Evolutionary conservation across 805 yeast species (phyloP).

Genomic region (Lachancea lanzarotensis): DNA sequence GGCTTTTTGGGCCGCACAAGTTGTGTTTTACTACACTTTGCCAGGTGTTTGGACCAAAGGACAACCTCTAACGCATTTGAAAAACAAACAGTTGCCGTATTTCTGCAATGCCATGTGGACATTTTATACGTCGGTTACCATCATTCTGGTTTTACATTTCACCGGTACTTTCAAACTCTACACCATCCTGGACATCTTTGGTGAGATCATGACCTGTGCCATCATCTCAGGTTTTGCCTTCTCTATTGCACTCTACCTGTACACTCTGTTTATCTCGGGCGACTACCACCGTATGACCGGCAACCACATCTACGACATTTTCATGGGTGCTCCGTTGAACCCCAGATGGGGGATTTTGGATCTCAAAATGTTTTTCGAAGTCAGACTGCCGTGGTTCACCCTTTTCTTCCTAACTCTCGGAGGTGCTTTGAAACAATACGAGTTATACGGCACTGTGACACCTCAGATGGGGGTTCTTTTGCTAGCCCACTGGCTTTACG

Average conservation of each 20-base stretch:
- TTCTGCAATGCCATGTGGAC: constrained; percentile 89
- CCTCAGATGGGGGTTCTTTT: constrained; percentile 69
- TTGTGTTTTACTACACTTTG: constrained; percentile 65
- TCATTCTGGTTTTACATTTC: constrained; percentile 59
- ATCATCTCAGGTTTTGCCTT: constrained; percentile 69
- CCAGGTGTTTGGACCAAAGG: constrained; percentile 97
- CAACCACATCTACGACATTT: constrained; percentile 79
- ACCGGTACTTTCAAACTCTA: constrained; percentile 69
- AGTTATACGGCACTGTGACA: constrained; percentile 69
- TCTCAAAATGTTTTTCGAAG: constrained; percentile 95
- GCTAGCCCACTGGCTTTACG: constrained; percentile 88
- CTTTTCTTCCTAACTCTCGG: constrained; percentile 71
- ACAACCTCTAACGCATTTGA: constrained; percentile 78
- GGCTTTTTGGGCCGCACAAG: constrained; percentile 63
- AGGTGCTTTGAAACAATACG: constrained; percentile 71
- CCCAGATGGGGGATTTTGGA: constrained; percentile 92
- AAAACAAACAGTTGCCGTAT: constrained; percentile 78
- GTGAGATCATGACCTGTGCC: constrained; percentile 89
- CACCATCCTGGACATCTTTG: constrained; percentile 73
- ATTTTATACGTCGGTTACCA: constrained; percentile 59
- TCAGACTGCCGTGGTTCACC: constrained; percentile 94
- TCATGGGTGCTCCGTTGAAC: constrained; percentile 96
- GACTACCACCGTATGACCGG: constrained; percentile 92
- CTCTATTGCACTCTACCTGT: constrained; percentile 62
- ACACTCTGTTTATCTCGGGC: constrained; percentile 55